Evolutionary conservation across 768 basidiomycete genomes (phyloP).

Genomic region (Psilocybe cubensis): DNA sequence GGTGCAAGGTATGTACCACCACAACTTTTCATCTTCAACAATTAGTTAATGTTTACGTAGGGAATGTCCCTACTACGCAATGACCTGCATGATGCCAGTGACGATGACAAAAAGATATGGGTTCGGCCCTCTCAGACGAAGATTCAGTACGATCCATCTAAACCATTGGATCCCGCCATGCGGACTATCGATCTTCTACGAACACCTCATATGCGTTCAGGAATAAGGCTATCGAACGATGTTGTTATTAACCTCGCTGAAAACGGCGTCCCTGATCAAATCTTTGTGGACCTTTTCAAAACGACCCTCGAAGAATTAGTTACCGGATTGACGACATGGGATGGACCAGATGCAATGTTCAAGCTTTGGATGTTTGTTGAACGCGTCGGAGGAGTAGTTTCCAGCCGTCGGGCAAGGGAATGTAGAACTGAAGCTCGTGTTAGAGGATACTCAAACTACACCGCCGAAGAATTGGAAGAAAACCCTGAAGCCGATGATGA

Average conservation of each 20-base stretch:
- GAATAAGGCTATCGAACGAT: constrained; percentile 54
- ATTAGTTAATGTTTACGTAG: constrained; percentile 19
- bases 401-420: constrained; percentile 38
- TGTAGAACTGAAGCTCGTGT: constrained; percentile 43
- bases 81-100: constrained; percentile 10
- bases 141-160: constrained; percentile 39
- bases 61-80: constrained; percentile 41
- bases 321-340: constrained; percentile 46
- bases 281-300: constrained; percentile 45
- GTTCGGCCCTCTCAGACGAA: constrained; percentile 49
- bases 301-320: constrained; percentile 37
- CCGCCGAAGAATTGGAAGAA: constrained; percentile 42
- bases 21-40: neutral
- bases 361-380: constrained; percentile 45
- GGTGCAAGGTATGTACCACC: constrained; percentile 45
- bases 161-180: constrained; percentile 41
- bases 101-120: constrained; percentile 21
- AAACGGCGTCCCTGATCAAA: constrained; percentile 53
- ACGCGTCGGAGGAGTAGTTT: constrained; percentile 40
- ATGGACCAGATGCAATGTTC: constrained; percentile 44
- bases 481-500: constrained; percentile 42
- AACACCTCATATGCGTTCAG: constrained; percentile 47
- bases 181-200: constrained; percentile 56
- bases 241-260: constrained; percentile 67
- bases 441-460: constrained; percentile 44